Base-by-base conservation (phyloP, 371 early-diverging fungal species). In the Syncephalastrum contaminatum region DNA sequence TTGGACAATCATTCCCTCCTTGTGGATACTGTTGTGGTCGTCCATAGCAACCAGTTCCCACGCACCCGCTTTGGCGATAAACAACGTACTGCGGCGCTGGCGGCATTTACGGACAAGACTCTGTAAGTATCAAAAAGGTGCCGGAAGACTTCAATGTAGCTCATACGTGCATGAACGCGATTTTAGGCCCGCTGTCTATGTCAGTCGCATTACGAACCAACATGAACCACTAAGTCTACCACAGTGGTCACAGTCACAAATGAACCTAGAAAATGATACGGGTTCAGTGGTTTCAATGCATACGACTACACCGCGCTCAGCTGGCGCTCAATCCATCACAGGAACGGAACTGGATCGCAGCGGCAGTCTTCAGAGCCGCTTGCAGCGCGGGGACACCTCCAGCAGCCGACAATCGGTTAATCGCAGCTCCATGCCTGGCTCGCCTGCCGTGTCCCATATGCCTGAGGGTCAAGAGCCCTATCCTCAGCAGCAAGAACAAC, bases 1-100 rank as follows among this genome's bases (percentile, higher is more conserved):
- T 64, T 92, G 30, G 90, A 90, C 30, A 76, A 84, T 30, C 92
- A 92, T 68, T 80, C 79, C 47, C 84, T 92, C 64, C 65, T 90
- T 51, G 66, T 89, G 1, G 89, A 90, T 66, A 82, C 82, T 24
- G 80, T 94, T 36, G 83, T 86, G 0, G 76, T 91, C 53, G 77
- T 91, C 3, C 73, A 77, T 22, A 73, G 75, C 16, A 83, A 75
- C 42, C 69, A 81, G 13, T 62, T 94, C 51, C 83, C 88, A 36
- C 75, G 83, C 52, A 73, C 82, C 25, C 62, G 83, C 14, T 75
- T 72, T 52, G 85, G 85, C 12, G 85, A 87, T 27, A 84, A 85
- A 54, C 70, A 76, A 53, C 72, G 87, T n/a, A 62, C 70, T 46
- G 78, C 77, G 49, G 75, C 80, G 41, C 57, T 73, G 55, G 20